Percentiles rank a stretch among this genome's conserved stretches.
Evolutionary conservation across 257 asterid species (phyloP).

Genomic region (Capsicum pubescens): DNA sequence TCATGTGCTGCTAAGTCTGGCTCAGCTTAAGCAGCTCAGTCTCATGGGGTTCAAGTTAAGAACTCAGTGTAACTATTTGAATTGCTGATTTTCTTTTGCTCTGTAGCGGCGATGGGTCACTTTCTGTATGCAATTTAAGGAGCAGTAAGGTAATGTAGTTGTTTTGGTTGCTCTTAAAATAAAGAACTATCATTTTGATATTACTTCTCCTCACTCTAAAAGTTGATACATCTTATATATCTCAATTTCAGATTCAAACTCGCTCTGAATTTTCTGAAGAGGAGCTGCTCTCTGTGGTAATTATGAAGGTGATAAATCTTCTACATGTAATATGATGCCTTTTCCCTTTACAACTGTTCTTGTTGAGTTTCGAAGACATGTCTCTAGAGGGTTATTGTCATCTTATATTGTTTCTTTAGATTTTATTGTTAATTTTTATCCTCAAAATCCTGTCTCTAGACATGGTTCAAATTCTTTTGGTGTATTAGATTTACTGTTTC

Average conservation of each 20-base stretch:
- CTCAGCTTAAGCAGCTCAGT: constrained; percentile 17
- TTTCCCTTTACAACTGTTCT: neutral
- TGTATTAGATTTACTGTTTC: neutral
- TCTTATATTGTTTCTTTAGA: constrained; percentile 10
- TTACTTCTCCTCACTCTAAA: neutral
- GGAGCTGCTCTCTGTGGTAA: constrained; percentile 88
- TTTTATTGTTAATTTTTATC: constrained; percentile 1
- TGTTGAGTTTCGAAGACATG: constrained; percentile 12
- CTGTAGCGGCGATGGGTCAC: constrained; percentile 92
- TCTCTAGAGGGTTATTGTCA: neutral
- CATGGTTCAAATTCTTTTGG: constrained; percentile 2
- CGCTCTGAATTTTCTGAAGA: constrained; percentile 95
- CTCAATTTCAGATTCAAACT: constrained; percentile 68
- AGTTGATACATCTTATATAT: constrained; percentile 2
- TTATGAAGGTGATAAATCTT: constrained; percentile 74
- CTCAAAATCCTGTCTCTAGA: constrained; percentile 14
- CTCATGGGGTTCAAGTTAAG: constrained; percentile 11
- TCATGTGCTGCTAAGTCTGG: neutral
- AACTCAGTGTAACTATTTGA: constrained; percentile 13
- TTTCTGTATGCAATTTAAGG: constrained; percentile 88
- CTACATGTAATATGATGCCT: constrained; percentile 29
- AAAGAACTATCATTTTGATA: neutral
- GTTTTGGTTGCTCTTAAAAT: constrained; percentile 30
- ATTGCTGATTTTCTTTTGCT: constrained; percentile 18
- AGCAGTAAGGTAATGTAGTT: constrained; percentile 74